These are phyloP conservation scores for Heritiera fomes DNA, from an alignment of 345 rosid genomes.

Conservation along the genomic window DNA sequence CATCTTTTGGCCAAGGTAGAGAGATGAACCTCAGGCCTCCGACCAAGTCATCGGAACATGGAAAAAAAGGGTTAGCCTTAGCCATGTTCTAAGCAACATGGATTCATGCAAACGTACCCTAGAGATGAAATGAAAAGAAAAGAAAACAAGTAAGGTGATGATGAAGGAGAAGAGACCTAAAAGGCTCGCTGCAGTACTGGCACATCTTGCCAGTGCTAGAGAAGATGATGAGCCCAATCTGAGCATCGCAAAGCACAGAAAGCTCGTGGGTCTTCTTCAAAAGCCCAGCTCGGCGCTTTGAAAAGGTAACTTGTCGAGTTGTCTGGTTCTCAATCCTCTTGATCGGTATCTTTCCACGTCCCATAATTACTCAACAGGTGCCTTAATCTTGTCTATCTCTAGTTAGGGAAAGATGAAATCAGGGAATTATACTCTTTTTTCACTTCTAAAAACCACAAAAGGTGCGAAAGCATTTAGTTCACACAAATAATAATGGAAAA, in stretches of 20 bases:
- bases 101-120: slow-evolving; percentile 4
- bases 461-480: not conserved
- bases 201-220: slow-evolving; percentile 29
- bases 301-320: slow-evolving; percentile 29
- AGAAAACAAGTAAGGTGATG: not conserved
- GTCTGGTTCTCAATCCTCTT: slow-evolving; percentile 33
- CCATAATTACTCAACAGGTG: slow-evolving; percentile 13
- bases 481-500: not conserved
- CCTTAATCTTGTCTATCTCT: slow-evolving; percentile 14
- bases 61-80: not conserved
- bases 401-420: slow-evolving; percentile 12
- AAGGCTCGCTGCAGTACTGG: slow-evolving; percentile 22
- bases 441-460: slow-evolving; percentile 17
- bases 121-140: not conserved
- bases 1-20: not conserved
- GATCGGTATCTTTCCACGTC: slow-evolving; percentile 30
- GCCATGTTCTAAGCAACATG: not conserved
- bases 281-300: slow-evolving; percentile 27
- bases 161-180: not conserved
- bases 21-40: not conserved
- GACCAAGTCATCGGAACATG: not conserved
- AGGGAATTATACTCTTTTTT: slow-evolving; percentile 20
- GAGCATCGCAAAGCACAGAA: slow-evolving; percentile 29
- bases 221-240: slow-evolving; percentile 33
- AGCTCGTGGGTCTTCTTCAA: slow-evolving; percentile 31